A percentile compares a stretch with the other conserved stretches of the same genome.
These are phyloP conservation scores for Astrothelium macrocarpum DNA, from an alignment of 495 filamentous ascomycete species.

Conservation along the genomic window DNA sequence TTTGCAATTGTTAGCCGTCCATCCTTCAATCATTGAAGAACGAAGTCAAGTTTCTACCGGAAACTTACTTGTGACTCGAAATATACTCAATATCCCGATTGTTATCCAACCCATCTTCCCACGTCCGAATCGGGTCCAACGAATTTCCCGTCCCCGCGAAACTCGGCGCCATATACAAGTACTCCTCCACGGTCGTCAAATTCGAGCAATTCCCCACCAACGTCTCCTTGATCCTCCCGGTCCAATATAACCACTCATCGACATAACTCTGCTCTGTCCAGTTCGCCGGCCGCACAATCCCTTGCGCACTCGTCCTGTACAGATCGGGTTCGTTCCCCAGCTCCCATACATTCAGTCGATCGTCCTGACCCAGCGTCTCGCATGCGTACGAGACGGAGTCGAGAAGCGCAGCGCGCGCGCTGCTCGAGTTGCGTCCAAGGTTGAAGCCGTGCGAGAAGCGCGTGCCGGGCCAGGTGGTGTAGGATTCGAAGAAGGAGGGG, in stretches of 20 bases:
- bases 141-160: constrained; percentile 48
- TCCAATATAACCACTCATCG: constrained; percentile 51
- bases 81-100: constrained; percentile 45
- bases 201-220: constrained; percentile 46
- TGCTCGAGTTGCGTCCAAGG: constrained; percentile 46
- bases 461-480: constrained; percentile 46
- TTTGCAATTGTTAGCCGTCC: constrained; percentile 11
- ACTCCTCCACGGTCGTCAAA: constrained; percentile 34
- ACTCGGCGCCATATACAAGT: constrained; percentile 50
- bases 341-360: constrained; percentile 48
- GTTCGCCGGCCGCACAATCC: constrained; percentile 40
- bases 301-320: constrained; percentile 45
- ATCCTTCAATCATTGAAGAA: background rate
- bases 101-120: constrained; percentile 42
- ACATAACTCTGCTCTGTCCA: constrained; percentile 54
- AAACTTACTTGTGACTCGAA: constrained; percentile 53
- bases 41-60: background rate
- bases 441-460: constrained; percentile 59
- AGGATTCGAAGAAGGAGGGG: constrained; percentile 56
- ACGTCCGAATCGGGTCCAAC: constrained; percentile 43
- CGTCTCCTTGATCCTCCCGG: constrained; percentile 38
- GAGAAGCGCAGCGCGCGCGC: constrained; percentile 42
- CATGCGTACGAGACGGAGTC: constrained; percentile 51
- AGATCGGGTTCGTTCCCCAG: constrained; percentile 63
- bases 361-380: constrained; percentile 41